Evolutionary conservation across 2,329 filamentous ascomycete genomes (phyloP).

Genomic region (Chrysoporthe cubensis): DNA sequence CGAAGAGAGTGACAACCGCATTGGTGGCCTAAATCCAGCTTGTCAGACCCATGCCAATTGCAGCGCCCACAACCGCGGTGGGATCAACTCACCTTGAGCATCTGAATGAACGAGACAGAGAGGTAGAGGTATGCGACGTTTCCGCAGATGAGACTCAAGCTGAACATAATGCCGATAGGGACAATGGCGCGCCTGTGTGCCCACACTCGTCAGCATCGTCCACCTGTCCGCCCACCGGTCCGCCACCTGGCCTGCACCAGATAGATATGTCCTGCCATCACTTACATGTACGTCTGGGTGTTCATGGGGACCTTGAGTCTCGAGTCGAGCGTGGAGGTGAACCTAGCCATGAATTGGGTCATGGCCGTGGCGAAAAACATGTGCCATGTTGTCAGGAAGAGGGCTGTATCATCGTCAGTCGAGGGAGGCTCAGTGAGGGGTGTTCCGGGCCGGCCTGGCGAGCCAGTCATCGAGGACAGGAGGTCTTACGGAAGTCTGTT

Average conservation of each 20-base stretch:
- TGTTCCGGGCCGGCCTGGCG: background rate
- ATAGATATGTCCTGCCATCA: conserved; percentile 5
- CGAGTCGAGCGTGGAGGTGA: conserved; percentile 83
- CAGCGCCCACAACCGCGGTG: background rate
- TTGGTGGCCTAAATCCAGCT: conserved; percentile 70
- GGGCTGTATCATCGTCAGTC: conserved; percentile 57
- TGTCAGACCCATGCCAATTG: background rate
- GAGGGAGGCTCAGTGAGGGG: conserved; percentile 15
- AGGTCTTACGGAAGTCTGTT: conserved; percentile 36
- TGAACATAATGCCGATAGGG: conserved; percentile 90
- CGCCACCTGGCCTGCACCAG: background rate
- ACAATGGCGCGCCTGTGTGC: conserved; percentile 74
- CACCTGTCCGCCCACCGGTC: background rate
- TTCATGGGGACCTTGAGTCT: conserved; percentile 95
- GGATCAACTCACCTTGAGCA: conserved; percentile 75
- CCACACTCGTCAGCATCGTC: conserved; percentile 8
- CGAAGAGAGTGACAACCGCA: conserved; percentile 83
- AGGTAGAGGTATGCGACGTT: conserved; percentile 91
- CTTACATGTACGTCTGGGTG: conserved; percentile 39
- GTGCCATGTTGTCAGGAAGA: conserved; percentile 91
- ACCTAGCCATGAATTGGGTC: conserved; percentile 86
- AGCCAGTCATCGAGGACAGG: background rate
- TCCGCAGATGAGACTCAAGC: conserved; percentile 86
- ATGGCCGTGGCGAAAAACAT: conserved; percentile 84
- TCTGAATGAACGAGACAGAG: conserved; percentile 91